phyloP scores from a whole-genome alignment of 768 basidiomycete species.

The Dentipellis sp. region DNA sequence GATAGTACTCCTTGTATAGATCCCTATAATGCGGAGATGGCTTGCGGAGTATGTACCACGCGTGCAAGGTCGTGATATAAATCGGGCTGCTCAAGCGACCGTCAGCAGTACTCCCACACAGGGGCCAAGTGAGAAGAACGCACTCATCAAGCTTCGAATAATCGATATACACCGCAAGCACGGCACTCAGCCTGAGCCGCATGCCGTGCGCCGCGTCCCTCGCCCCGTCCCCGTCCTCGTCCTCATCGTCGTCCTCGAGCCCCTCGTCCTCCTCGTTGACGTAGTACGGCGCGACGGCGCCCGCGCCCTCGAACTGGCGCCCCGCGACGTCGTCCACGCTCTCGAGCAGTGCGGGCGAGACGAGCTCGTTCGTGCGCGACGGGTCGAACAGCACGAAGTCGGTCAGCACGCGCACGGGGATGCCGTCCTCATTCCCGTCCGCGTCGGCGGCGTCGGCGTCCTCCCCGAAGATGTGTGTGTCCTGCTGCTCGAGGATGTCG shows the following conservation, averaged over 20 bases:
- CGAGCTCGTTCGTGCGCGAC: conserved; percentile 31
- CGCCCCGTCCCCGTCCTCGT: conserved; percentile 15
- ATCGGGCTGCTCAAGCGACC: conserved; percentile 36
- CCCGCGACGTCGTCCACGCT: conserved; percentile 24
- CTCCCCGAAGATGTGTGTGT: background rate
- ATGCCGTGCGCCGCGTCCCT: conserved; percentile 20
- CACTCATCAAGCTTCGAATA: conserved; percentile 43
- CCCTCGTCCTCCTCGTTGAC: conserved; percentile 26
- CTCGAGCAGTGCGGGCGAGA: conserved; percentile 40
- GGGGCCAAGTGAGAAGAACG: conserved; percentile 18
- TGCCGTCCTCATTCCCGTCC: conserved; percentile 25
- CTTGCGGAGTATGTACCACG: background rate
- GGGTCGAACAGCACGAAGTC: conserved; percentile 58
- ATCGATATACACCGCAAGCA: conserved; percentile 25
- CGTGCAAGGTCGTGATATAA: conserved; percentile 40
- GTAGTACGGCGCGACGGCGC: conserved; percentile 37
- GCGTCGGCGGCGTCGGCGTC: background rate
- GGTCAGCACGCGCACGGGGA: conserved; percentile 48
- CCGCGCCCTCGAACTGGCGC: conserved; percentile 41
- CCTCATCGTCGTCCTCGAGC: conserved; percentile 11
- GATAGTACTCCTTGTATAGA: background rate
- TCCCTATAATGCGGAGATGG: background rate
- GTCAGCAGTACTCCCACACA: background rate
- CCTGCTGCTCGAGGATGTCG: conserved; percentile 4
- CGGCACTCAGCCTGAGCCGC: conserved; percentile 27